These are phyloP conservation scores for Picea abies DNA, from an alignment of 83 land plant genomes.

Conservation along the genomic window DNA sequence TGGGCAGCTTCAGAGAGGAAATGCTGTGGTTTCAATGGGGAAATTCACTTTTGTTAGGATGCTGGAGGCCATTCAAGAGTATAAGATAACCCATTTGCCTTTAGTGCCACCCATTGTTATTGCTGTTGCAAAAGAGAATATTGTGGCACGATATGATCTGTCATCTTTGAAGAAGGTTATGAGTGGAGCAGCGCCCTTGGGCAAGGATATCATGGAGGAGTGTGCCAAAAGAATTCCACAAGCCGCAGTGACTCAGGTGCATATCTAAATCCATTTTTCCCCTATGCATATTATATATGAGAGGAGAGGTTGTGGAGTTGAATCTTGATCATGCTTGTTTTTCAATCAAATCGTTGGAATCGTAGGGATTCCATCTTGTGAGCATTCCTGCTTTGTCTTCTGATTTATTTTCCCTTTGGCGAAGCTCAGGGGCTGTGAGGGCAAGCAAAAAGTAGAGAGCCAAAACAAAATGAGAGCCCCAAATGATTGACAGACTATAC, in stretches of 20 bases:
- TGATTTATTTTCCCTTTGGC: too few relatives aligned
- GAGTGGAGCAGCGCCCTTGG: slow-evolving; percentile 83
- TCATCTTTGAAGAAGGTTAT: slow-evolving; percentile 49
- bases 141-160: slow-evolving; percentile 53
- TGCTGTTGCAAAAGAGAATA: slow-evolving; percentile 54
- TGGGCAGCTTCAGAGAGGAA: slow-evolving; percentile 41
- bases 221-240: slow-evolving; percentile 50
- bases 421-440: too few relatives aligned
- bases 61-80: slow-evolving; percentile 52
- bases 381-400: too few relatives aligned
- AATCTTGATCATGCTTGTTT: too few relatives aligned
- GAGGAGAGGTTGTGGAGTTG: too few relatives aligned
- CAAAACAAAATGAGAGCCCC: too few relatives aligned
- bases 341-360: too few relatives aligned
- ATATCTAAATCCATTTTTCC: too few relatives aligned
- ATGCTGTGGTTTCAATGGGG: slow-evolving; percentile 44
- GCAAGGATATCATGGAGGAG: slow-evolving; percentile 70
- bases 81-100: slow-evolving; percentile 54
- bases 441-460: too few relatives aligned
- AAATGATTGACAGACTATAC: too few relatives aligned
- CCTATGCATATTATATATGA: too few relatives aligned
- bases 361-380: too few relatives aligned
- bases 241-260: neutral
- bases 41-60: slow-evolving; percentile 58
- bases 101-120: slow-evolving; percentile 78